Evolutionary conservation across 495 filamentous ascomycete species (phyloP), one percentile per base, ranked within the genome.

Genomic region (Hypoxylon perforatum): DNA sequence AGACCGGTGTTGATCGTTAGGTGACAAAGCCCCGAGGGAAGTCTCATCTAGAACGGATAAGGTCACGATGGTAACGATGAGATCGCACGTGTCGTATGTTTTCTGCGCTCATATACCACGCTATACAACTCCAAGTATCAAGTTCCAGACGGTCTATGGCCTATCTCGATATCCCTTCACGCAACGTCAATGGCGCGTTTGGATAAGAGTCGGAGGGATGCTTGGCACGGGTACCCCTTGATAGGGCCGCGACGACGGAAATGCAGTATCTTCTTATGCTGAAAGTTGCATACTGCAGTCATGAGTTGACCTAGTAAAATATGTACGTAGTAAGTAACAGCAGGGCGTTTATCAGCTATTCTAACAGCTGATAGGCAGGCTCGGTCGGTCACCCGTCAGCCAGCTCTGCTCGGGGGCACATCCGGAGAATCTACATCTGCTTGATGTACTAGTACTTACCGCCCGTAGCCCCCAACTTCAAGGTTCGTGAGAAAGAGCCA

Each of bases 291-390:
- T 22, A 30, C 65, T 59, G 54, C 65, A 62, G 58, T 50, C 54
- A 60, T 58, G 21, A 47, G 36, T 39, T 33, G 11, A 33, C 30
- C 30, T 19, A 48, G 51, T 46, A 62, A 52, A 49, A 49, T 55
- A 59, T 58, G 55, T 49, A 68, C 46, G 36, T 67, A 62, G 58
- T 63, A 56, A 60, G 56, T 57, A 50, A 67, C 44, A 33, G 45
- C 17, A 56, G 52, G 52, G 38, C 46, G 41, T 51, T 25, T 56
- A 61, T 52, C 57, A 52, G 28, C 64, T 44, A 21, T 35, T 25
- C 35, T 41, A 47, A 17, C 19, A 60, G 50, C 47, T 69, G 55
- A 59, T 65, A 65, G 55, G 54, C 21, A 53, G 55, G 55, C 53
- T 48, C n/a, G 39, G 25, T 47, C 55, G 46, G 35, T 54, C 62